Percentiles rank a stretch among this genome's conserved stretches.
Conservation (phyloP, 176 grass and related monocot species). For the Luzula sylvatica region DNA sequence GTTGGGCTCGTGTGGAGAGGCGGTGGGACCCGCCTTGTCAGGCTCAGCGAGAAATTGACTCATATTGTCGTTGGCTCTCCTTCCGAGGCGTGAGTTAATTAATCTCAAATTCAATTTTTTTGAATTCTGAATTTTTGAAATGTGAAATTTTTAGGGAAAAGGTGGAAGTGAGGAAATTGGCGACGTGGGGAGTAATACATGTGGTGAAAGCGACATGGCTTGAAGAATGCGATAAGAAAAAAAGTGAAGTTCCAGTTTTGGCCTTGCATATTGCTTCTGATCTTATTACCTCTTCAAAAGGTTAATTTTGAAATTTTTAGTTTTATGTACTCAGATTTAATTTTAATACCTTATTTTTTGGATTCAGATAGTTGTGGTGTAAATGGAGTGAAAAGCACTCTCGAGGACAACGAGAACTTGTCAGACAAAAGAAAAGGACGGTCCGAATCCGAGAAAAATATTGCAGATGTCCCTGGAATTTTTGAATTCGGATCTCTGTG, state of each 20-base stretch:
- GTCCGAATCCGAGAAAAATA: slow-evolving; percentile 22
- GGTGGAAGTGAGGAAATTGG: slow-evolving; percentile 67
- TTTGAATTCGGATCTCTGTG: slow-evolving; percentile 30
- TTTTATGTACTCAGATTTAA: background rate
- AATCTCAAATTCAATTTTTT: too few species aligned
- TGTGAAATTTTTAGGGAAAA: slow-evolving; percentile 42
- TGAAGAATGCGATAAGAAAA: slow-evolving; percentile 69
- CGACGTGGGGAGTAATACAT: slow-evolving; percentile 68
- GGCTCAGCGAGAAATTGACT: slow-evolving; percentile 70
- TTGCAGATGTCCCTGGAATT: slow-evolving; percentile 14
- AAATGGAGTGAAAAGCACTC: slow-evolving; percentile 8
- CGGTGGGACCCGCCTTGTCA: slow-evolving; percentile 69
- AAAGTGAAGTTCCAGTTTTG: slow-evolving; percentile 55
- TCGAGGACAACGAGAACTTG: slow-evolving; percentile 2
- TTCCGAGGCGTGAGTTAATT: slow-evolving; percentile 79
- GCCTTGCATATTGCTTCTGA: slow-evolving; percentile 56
- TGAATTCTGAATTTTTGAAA: too few species aligned
- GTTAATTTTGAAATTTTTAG: slow-evolving; percentile 21
- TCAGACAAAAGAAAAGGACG: slow-evolving; percentile 41
- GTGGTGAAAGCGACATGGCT: slow-evolving; percentile 67
- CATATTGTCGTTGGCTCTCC: slow-evolving; percentile 83
- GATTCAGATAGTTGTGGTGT: background rate
- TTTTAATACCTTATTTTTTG: background rate
- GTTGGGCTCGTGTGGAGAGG: slow-evolving; percentile 61
- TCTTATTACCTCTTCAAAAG: slow-evolving; percentile 56